Percentiles rank a stretch among this genome's conserved stretches.
Evolutionary conservation across 768 basidiomycete genomes (phyloP).

Genomic region (Chlorophyllum brunneum): DNA sequence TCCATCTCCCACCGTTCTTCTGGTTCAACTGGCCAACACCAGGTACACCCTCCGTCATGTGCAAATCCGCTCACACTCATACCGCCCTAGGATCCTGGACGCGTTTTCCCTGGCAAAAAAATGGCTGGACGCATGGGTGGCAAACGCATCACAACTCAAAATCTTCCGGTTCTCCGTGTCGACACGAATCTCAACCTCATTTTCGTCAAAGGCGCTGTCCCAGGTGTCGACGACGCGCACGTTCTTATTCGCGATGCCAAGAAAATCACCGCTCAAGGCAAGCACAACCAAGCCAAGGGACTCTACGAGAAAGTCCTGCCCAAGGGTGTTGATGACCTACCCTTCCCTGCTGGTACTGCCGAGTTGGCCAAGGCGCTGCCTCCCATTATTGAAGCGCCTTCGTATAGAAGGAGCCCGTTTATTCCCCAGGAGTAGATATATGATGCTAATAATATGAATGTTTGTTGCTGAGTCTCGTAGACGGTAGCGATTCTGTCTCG

Average conservation of each 20-base stretch:
- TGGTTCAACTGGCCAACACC: slow-evolving; percentile 93
- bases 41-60: slow-evolving; percentile 43
- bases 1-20: slow-evolving; percentile 91
- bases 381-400: slow-evolving; percentile 64
- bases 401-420: slow-evolving; percentile 76
- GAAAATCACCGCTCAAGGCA: slow-evolving; percentile 70
- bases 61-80: not conserved
- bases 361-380: slow-evolving; percentile 69
- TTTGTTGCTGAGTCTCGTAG: too few species aligned
- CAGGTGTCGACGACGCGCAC: slow-evolving; percentile 85
- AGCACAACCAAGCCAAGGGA: slow-evolving; percentile 65
- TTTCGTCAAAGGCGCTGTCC: slow-evolving; percentile 88
- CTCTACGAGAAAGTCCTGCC: slow-evolving; percentile 75
- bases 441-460: slow-evolving; percentile 15
- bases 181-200: slow-evolving; percentile 85
- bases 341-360: slow-evolving; percentile 88
- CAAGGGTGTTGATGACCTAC: slow-evolving; percentile 78
- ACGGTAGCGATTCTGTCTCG: too few species aligned
- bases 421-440: slow-evolving; percentile 58
- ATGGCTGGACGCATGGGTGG: slow-evolving; percentile 96
- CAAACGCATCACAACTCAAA: slow-evolving; percentile 77
- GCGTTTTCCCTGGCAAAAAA: slow-evolving; percentile 96
- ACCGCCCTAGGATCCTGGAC: slow-evolving; percentile 78
- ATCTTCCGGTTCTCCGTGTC: slow-evolving; percentile 84
- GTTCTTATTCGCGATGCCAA: slow-evolving; percentile 86